Evolutionary conservation across 345 rosid genomes (phyloP).

Genomic region (Brassica juncea): DNA sequence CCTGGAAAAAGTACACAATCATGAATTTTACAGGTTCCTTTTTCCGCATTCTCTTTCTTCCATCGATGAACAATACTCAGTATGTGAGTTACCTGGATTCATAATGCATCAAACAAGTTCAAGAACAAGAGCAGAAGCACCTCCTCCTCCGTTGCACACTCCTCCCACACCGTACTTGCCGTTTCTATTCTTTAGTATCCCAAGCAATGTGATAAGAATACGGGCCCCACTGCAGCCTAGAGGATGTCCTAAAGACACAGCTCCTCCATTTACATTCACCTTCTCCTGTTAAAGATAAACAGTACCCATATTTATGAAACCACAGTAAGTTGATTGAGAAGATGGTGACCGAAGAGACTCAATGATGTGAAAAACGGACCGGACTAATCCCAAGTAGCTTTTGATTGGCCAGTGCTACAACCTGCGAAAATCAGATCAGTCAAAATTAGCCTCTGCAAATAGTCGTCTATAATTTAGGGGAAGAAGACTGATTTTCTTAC

Average conservation of each 20-base stretch:
- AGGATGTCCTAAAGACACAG: slow-evolving; percentile 95
- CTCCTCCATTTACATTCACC: slow-evolving; percentile 92
- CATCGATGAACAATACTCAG: background rate
- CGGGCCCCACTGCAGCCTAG: slow-evolving; percentile 99
- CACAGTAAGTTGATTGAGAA: background rate
- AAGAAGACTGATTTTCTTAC: slow-evolving; percentile 47
- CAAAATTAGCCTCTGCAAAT: background rate
- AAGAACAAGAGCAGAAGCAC: slow-evolving; percentile 86
- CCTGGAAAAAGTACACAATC: slow-evolving; percentile 9
- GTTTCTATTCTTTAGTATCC: slow-evolving; percentile 76
- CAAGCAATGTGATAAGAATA: slow-evolving; percentile 87
- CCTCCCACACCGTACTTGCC: slow-evolving; percentile 89
- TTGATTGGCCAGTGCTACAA: slow-evolving; percentile 90
- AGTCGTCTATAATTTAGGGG: background rate
- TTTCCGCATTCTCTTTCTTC: background rate
- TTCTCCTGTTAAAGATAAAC: slow-evolving; percentile 56
- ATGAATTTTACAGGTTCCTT: background rate
- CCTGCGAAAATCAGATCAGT: slow-evolving; percentile 47
- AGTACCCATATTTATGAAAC: background rate
- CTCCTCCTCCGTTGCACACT: slow-evolving; percentile 98
- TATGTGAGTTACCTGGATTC: slow-evolving; percentile 20
- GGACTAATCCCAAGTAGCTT: slow-evolving; percentile 76
- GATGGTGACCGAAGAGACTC: slow-evolving; percentile 2
- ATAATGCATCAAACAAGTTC: slow-evolving; percentile 59
- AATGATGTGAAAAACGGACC: slow-evolving; percentile 45